Percentiles rank a stretch among this genome's conserved stretches.
phyloP scores from a whole-genome alignment of 2,329 filamentous ascomycete genomes.

The Cytospora piceicola region DNA sequence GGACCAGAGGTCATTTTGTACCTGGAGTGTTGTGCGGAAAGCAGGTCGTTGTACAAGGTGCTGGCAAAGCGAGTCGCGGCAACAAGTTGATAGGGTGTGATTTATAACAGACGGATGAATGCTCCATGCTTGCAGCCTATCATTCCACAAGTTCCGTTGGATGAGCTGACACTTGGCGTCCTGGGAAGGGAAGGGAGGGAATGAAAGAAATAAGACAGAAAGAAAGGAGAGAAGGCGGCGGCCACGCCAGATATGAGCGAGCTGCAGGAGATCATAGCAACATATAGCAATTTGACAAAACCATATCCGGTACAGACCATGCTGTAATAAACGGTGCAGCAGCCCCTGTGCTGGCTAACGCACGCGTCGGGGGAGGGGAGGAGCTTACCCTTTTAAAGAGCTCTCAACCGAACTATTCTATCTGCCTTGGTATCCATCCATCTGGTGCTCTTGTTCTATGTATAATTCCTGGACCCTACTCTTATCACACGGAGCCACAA shows the following conservation, averaged over 20 bases:
- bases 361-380: conserved; percentile 19
- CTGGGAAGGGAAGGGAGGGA: neutral
- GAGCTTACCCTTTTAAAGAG: conserved; percentile 28
- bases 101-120: neutral
- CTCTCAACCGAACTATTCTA: conserved; percentile 21
- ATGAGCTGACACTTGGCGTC: neutral
- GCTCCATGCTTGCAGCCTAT: neutral
- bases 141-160: neutral
- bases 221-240: neutral
- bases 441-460: conserved; percentile 18
- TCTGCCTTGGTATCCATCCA: conserved; percentile 27
- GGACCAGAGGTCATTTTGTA: conserved; percentile 1
- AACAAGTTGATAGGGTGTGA: neutral
- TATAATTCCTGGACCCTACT: conserved; percentile 28
- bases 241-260: neutral
- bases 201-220: neutral
- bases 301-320: conserved; percentile 4
- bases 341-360: too few relatives aligned
- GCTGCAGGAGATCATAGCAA: conserved; percentile 15
- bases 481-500: conserved; percentile 21
- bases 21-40: conserved; percentile 1
- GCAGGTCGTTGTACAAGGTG: conserved; percentile 17
- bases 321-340: conserved; percentile 10
- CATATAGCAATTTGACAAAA: conserved; percentile 22
- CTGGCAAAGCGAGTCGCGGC: conserved; percentile 8